Evolutionary conservation across 495 filamentous ascomycete species (phyloP), one percentile per base, ranked within the genome.

Genomic region (Clohesyomyces aquaticus): DNA sequence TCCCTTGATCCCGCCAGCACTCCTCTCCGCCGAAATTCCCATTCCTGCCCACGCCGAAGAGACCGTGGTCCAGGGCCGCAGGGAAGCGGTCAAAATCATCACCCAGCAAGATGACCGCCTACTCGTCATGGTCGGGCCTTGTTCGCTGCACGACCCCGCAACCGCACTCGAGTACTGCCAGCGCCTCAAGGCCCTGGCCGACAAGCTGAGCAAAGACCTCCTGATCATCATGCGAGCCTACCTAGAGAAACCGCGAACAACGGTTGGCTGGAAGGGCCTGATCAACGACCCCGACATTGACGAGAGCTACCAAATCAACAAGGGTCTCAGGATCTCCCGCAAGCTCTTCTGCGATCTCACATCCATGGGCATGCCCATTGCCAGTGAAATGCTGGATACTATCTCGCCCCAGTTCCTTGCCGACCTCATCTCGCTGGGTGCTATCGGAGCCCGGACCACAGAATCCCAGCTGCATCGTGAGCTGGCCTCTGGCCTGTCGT

Each of bases 231-330:
- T 98, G 94, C 90, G 94, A 62, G 91, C 94, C 73, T 98, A 98
- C 81, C 89, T 98, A 21, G 94, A 98, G 83, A 98, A 98, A 81
- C 94, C 94, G 27, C 88, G 94, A 42, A 98, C 94, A n/a, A 98
- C 94, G 1, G 94, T 98, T 35, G 94, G 94, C 69, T 98, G 94
- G 94, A 98, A 98, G 78, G 94, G 94, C 26, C 82, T 98, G 68
- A 97, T 98, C 81, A 98, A 98, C 77, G 94, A 98, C 72, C 94
- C 94, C 0, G 94, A 98, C 68, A 96, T 98, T 75, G 91, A 98
- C 75, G 87, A 96, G 77, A 91, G 88, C 75, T 98, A 87, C 88
- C 85, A 96, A 81, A 98, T 98, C 82, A 98, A 98, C 85, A 98
- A 98, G 82, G 94, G 94, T 23, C 84, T 98, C 47, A 86, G 92